phyloP scores from a whole-genome alignment of 352 stramenopile species.

The Pythium phragmiticola region DNA sequence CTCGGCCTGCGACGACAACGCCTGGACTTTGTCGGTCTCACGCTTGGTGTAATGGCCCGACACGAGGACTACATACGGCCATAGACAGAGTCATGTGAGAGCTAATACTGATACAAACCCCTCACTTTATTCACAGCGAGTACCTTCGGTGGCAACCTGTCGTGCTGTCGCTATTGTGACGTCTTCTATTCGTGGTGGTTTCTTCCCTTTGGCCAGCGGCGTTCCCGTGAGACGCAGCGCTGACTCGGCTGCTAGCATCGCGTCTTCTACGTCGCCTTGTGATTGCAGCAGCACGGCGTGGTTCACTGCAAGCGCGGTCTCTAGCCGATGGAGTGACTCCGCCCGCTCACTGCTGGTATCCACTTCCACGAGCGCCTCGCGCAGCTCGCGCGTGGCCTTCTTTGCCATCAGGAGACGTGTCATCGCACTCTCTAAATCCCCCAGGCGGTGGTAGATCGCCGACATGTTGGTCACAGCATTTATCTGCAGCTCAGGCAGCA shows the following conservation, averaged over 20 bases:
- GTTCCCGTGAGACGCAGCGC: slow-evolving; percentile 27
- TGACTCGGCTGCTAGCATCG: slow-evolving; percentile 29
- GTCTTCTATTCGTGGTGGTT: slow-evolving; percentile 7
- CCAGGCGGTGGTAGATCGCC: slow-evolving; percentile 32
- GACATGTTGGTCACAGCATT: slow-evolving; percentile 46
- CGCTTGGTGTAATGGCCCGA: slow-evolving; percentile 1
- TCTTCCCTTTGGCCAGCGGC: neutral
- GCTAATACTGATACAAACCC: neutral
- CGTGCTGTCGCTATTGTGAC: neutral
- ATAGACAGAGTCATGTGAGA: neutral
- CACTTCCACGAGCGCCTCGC: neutral
- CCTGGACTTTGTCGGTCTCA: neutral
- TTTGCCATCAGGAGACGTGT: slow-evolving; percentile 40
- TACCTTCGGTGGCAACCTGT: slow-evolving; percentile 10
- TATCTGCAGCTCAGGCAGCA: slow-evolving; percentile 27
- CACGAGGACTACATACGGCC: slow-evolving; percentile 10
- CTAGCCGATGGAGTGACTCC: slow-evolving; percentile 13
- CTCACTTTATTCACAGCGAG: neutral
- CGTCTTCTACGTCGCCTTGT: slow-evolving; percentile 34
- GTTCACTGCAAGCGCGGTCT: slow-evolving; percentile 40
- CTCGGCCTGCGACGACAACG: neutral
- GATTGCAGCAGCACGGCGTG: slow-evolving; percentile 46
- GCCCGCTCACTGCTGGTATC: neutral
- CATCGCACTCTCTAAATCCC: slow-evolving; percentile 38
- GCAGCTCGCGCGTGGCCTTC: slow-evolving; percentile 17